Base-by-base conservation (phyloP, 306 rosid species). In the Quercus alba region DNA sequence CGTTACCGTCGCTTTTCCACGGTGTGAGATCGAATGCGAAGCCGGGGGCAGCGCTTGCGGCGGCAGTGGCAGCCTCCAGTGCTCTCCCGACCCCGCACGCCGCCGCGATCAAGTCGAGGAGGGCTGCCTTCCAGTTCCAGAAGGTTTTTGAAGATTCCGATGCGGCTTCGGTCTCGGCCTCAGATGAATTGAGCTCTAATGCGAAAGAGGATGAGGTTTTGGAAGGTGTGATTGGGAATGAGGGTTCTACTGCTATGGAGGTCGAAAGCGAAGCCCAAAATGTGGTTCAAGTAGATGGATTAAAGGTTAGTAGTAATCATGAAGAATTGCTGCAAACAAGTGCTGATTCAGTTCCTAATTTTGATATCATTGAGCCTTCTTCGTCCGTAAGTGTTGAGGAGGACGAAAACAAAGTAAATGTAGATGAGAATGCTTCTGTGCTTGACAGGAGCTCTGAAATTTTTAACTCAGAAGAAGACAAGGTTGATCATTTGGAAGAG, bases 1-100 rank as follows among this genome's bases (percentile, higher is more conserved):
- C 91, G 1, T 86, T 94, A 83, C 84, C 91, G 55, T 90, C 97
- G 66, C 85, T 95, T 49, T 79, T 95, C 0, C 87, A 81, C 6
- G 91, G 93, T 15, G 90, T 93, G 23, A 86, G 93, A 23, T 85
- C 97, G 61, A 93, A 86, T 67, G 96, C 90, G 15, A 95, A 93
- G 83, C 98, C 99, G 9, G 99, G 99, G 44, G 98, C 90, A 14
- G 99, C 99, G 18, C 86, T 95, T 23, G 98, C 99, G 0, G 98
- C 97, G 0, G 99, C 99, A 0, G 95, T 92, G 1, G 99, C 99
- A 2, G 94, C 99, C 5, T 90, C 98, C 6, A 90, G 99, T 86
- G 87, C 97, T 49, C 80, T 87, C 25, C 96, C 91, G 7, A 81
- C 96, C 0, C 99, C 99, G 0, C 99, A 95, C 57, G 96, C 97